Evolutionary conservation across 371 early-diverging fungal genomes (phyloP), one percentile per base, ranked within the genome.

Genomic region (Dichotomocladium elegans): DNA sequence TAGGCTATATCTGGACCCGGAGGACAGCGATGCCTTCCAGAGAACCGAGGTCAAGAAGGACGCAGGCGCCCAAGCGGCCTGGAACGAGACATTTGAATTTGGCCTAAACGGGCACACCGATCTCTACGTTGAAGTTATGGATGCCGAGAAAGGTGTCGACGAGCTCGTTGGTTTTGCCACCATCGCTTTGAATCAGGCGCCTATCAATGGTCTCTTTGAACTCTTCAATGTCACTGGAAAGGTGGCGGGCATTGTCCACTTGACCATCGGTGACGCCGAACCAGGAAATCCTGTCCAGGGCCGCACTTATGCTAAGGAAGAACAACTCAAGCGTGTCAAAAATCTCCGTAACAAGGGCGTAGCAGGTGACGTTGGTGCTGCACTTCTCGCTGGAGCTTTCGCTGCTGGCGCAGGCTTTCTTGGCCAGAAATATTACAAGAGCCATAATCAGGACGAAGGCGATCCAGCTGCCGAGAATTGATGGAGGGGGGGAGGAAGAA

Each of bases 121-220:
- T 41, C 66, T 82, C 25, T 82, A 47, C 47, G 53, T 82, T 29
- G 82, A 82, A 64, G 65, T 82, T 37, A 65, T 79, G 58, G 78
- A 82, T 51, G 62, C 77, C 54, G 82, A 79, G 46, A 53, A 43
- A 12, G 66, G 73, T 9, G 61, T 61, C 17, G 67, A 77, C 33
- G 70, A 72, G 47, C 62, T 75, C 25, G 77, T 82, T 47, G 82
- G 78, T 60, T 80, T 82, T 54, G 70, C 72, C 41, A 73, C 80
- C 25, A 82, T 82, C 47, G 79, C 82, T 43, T 68, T 82, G 51
- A 72, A 72, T 57, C 78, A 77, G 50, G 74, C 77, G 47, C 71
- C 66, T 22, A 33, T 79, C 53, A 70, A 74, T 48, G 82, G 76
- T 53, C 41, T 71, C 57, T 80, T 80, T 58, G 69, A 69, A 22